phyloP scores from a whole-genome alignment of 768 basidiomycete genomes.

The Lentinula lateritia region DNA sequence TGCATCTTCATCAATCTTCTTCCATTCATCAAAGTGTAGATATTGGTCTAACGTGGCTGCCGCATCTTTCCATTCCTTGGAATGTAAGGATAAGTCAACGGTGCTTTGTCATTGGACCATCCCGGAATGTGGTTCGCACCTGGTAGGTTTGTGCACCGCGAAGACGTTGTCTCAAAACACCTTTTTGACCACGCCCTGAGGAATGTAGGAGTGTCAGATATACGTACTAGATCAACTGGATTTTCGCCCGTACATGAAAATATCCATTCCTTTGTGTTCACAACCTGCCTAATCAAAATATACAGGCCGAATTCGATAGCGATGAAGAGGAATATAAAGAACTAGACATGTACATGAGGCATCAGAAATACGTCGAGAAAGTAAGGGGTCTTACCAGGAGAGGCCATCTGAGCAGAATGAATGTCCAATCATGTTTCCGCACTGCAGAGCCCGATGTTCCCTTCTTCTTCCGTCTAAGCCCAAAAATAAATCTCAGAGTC shows the following conservation, averaged over 20 bases:
- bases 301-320: constrained; percentile 81
- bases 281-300: constrained; percentile 82
- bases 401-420: constrained; percentile 81
- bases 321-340: constrained; percentile 81
- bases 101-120: not conserved
- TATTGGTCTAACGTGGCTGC: constrained; percentile 77
- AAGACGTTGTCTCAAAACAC: constrained; percentile 66
- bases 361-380: not conserved
- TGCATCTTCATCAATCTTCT: constrained; percentile 76
- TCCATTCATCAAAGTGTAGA: constrained; percentile 89
- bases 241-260: constrained; percentile 61
- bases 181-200: constrained; percentile 83
- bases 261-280: constrained; percentile 92
- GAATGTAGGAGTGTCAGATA: not conserved
- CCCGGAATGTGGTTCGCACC: constrained; percentile 26
- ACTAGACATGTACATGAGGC: constrained; percentile 32
- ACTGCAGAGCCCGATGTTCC: not conserved
- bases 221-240: not conserved
- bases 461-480: constrained; percentile 24
- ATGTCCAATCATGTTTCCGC: constrained; percentile 66
- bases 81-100: not conserved
- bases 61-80: constrained; percentile 81
- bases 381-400: constrained; percentile 52
- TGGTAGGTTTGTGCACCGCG: constrained; percentile 72
- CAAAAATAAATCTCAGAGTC: not conserved